Evolutionary conservation across 495 filamentous ascomycete species (phyloP).

Genomic region (Penicillium soppii): DNA sequence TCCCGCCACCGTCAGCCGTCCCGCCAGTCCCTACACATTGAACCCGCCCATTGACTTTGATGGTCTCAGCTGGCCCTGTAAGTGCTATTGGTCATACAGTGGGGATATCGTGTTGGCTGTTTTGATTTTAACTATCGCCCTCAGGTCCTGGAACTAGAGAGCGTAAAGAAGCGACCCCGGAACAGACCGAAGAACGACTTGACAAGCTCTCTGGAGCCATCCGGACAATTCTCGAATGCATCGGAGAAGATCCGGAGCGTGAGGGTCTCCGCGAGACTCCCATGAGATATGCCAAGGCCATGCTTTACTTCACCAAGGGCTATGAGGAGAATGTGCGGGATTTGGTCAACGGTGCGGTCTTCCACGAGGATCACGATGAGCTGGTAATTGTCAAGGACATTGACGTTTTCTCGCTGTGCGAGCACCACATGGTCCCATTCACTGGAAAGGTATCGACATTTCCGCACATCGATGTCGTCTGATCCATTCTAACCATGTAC

Average conservation of each 20-base stretch:
- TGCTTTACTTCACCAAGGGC: conserved; percentile 98
- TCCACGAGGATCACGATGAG: conserved; percentile 96
- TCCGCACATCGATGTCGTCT: conserved; percentile 8
- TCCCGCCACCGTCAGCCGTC: conserved; percentile 50
- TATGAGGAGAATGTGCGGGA: conserved; percentile 95
- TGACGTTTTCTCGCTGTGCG: conserved; percentile 92
- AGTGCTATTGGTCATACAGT: conserved; percentile 27
- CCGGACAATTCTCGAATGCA: conserved; percentile 87
- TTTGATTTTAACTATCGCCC: neutral
- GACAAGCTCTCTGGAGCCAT: conserved; percentile 82
- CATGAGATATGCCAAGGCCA: conserved; percentile 88
- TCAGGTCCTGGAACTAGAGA: conserved; percentile 76
- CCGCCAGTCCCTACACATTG: conserved; percentile 59
- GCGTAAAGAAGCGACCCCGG: conserved; percentile 73
- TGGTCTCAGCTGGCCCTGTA: conserved; percentile 70
- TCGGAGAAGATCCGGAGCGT: conserved; percentile 92
- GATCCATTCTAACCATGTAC: conserved; percentile 14
- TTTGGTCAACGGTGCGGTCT: conserved; percentile 92
- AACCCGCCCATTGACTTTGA: conserved; percentile 69
- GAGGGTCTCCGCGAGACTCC: conserved; percentile 88
- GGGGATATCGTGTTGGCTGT: no score
- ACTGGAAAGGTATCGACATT: conserved; percentile 74
- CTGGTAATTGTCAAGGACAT: conserved; percentile 98
- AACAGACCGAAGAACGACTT: conserved; percentile 68
- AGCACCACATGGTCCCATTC: conserved; percentile 97